A percentile compares a stretch with the other conserved stretches of the same genome.
These are phyloP conservation scores for Casuarina glauca DNA, from an alignment of 306 rosid genomes.

Conservation along the genomic window DNA sequence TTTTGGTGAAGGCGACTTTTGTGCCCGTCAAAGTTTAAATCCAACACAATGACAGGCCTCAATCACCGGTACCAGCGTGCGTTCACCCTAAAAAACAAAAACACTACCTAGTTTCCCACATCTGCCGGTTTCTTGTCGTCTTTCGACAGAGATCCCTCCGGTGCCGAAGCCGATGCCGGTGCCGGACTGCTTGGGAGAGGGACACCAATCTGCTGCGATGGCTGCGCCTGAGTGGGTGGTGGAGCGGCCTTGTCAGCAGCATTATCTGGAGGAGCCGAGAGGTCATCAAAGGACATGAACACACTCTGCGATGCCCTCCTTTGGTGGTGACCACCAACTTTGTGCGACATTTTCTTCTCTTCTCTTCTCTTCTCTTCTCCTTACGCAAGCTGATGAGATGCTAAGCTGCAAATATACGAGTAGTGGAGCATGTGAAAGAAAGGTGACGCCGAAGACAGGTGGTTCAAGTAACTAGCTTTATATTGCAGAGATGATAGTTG, in stretches of 20 bases:
- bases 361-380: neutral
- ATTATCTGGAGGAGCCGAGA: slow-evolving; percentile 19
- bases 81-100: neutral
- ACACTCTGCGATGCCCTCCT: slow-evolving; percentile 46
- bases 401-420: neutral
- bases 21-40: no score
- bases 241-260: slow-evolving; percentile 5
- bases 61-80: neutral
- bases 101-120: neutral
- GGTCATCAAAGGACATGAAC: slow-evolving; percentile 29
- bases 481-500: neutral
- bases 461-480: neutral
- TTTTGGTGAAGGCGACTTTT: neutral
- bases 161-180: neutral
- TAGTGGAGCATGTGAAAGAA: neutral
- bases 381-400: neutral
- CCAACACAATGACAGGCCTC: no score
- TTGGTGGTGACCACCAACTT: slow-evolving; percentile 35
- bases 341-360: slow-evolving; percentile 31
- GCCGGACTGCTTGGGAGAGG: neutral
- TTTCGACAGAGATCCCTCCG: neutral
- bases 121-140: neutral
- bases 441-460: neutral
- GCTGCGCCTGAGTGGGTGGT: neutral
- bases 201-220: neutral